Base-by-base conservation (phyloP, 805 yeast species). In the Lipomyces yamadae region DNA sequence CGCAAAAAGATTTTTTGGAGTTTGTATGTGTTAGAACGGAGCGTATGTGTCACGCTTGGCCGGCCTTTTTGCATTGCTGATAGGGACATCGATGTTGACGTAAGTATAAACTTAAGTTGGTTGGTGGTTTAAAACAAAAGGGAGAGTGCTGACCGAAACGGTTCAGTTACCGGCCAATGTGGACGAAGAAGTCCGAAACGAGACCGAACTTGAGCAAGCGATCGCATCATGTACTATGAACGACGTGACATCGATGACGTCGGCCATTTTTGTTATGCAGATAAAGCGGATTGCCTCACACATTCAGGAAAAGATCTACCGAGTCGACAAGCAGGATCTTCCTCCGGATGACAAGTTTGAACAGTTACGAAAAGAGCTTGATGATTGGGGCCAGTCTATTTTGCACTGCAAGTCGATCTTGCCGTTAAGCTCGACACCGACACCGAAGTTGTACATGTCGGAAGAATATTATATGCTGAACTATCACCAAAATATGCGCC, bases 31-130 rank as follows among this genome's bases (percentile, higher is more conserved):
- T 42, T 68, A 30, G 71, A 68, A 18, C 57, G 71, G 13, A 61
- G 66, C 53, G 71, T 68, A 24, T 67, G 61, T 8, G 63, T 68
- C 35, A 66, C 66, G 50, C 62, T 68, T 2, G 71, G 71, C 8
- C 59, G 71, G 5, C 71, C 71, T 11, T 68, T 68, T 53, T 68
- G 70, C 34, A 62, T 68, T 50, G 71, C 71, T 4, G 71, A 68
- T 37, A 56, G 71, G 7, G 71, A 68, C 61, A 68, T 68, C 37
- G 71, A 68, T 35, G 65, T 68, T 29, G 71, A 68, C 34, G 69
- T 66, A 11, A 42, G 63, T 10, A 11, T 7, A 42, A 15, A n/a
- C 3, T 33, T 48, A 39, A 24, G 24, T 24, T 24, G 24, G 1
- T 24, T 24, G 24, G 24, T 24, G 24, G 24, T 24, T 24, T 1